phyloP scores from a whole-genome alignment of 495 filamentous ascomycete genomes.

The Lasiosphaeria miniovina region DNA sequence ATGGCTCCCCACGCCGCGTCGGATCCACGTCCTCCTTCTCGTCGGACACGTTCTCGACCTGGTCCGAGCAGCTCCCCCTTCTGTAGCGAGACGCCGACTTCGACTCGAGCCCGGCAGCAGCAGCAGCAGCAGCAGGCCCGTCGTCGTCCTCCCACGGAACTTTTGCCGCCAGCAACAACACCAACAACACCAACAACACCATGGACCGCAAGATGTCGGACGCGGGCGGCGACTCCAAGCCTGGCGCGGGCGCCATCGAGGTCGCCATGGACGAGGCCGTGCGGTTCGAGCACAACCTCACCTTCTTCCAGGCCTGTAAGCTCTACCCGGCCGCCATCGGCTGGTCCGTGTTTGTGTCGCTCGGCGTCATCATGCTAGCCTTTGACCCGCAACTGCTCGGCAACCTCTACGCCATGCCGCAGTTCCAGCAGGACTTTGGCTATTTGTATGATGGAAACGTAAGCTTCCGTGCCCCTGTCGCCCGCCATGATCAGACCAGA shows the following conservation, averaged over 20 bases:
- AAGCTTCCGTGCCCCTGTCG: constrained; percentile 1
- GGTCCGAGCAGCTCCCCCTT: constrained; percentile 11
- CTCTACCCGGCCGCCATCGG: constrained; percentile 42
- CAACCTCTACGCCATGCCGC: constrained; percentile 45
- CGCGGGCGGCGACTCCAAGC: constrained; percentile 17
- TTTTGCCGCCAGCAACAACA: constrained; percentile 2
- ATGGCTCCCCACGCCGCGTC: not conserved
- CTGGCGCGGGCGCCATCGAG: constrained; percentile 12
- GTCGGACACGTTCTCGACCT: not conserved
- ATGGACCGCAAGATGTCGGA: constrained; percentile 17
- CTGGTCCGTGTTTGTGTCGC: constrained; percentile 42
- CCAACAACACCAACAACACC: constrained; percentile 7
- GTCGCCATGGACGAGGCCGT: constrained; percentile 32
- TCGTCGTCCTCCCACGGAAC: not conserved
- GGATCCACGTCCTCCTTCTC: constrained; percentile 1
- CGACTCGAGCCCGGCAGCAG: not conserved
- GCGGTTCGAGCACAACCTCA: constrained; percentile 31
- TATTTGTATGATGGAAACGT: constrained; percentile 34
- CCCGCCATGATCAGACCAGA: not conserved
- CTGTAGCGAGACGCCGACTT: not conserved
- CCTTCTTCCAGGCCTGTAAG: constrained; percentile 33
- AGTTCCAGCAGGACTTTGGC: constrained; percentile 45
- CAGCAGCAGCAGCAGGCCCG: not conserved
- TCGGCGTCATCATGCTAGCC: constrained; percentile 46
- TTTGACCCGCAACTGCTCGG: constrained; percentile 44